Evolutionary conservation across 1,284 basidiomycete genomes (phyloP), one percentile per base, ranked within the genome.

Genomic region (Vanrija sp.): DNA sequence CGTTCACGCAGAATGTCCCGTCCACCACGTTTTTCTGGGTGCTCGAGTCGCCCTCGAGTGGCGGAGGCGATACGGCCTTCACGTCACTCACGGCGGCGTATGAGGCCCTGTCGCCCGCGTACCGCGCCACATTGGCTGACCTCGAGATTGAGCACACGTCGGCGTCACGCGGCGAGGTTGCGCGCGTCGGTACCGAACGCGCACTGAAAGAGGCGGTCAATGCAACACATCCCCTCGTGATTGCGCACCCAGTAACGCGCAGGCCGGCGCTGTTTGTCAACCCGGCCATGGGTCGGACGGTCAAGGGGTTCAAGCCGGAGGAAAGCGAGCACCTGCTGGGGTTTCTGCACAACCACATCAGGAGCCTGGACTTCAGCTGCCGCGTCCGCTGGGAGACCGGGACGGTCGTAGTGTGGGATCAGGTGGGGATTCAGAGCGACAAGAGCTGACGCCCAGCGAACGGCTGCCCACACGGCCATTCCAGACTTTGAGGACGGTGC

Each of bases 261-360:
- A 58, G 63, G 19, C 76, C 77, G 62, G 72, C 72, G 8, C 51
- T 78, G 38, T 78, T 67, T 44, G 71, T 77, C 58, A 77, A 78
- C 59, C 66, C 65, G 84, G 45, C 81, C 44, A 87, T 87, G 77
- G 82, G 81, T 9, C 76, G 80, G 19, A 78, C 78, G 59, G 87
- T 88, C 64, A 83, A 87, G 25, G 86, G 86, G 0, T 82, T 82
- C 71, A 86, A 84, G 73, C 64, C 79, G 28, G 85, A 86, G 62
- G 86, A 88, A 67, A 83, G 81, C 7, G 84, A 86, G 40, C 81
- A 81, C 54, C 78, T 87, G 25, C 76, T 86, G 59, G 81, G 82
- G 54, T 82, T 85, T 75, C 72, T 85, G 34, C 71, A 72, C 66
- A 51, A 82, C 63, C 84, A 86, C 61, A 78, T 82, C 52, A 78